These are phyloP conservation scores for Funneliformis geosporum DNA, from an alignment of 192 early-diverging fungal genomes.

Conservation along the genomic window DNA sequence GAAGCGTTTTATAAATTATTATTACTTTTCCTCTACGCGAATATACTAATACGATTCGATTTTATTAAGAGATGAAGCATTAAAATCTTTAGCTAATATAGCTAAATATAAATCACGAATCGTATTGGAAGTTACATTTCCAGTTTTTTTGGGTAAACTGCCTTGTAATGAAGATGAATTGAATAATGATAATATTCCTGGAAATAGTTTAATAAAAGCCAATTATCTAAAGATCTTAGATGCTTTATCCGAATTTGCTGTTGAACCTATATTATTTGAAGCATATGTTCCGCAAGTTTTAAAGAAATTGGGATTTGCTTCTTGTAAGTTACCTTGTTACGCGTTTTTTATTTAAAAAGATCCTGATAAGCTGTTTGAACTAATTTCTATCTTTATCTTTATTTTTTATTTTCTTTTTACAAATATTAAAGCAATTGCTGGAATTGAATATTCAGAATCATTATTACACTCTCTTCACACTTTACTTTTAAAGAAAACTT, in stretches of 20 bases:
- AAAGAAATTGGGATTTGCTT: slow-evolving; percentile 50
- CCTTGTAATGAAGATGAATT: slow-evolving; percentile 45
- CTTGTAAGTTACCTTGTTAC: not conserved
- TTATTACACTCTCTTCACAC: slow-evolving; percentile 49
- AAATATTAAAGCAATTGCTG: slow-evolving; percentile 23
- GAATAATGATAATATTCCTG: slow-evolving; percentile 36
- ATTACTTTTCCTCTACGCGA: not conserved
- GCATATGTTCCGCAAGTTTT: slow-evolving; percentile 46
- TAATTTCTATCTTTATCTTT: not conserved
- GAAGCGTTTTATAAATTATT: too few relatives aligned
- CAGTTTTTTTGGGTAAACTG: slow-evolving; percentile 55
- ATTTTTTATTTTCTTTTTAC: slow-evolving; percentile 23
- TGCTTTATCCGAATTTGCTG: slow-evolving; percentile 47
- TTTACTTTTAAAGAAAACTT: slow-evolving; percentile 44
- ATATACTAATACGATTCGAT: not conserved
- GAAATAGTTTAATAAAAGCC: slow-evolving; percentile 11
- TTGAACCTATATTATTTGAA: slow-evolving; percentile 51
- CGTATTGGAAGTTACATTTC: slow-evolving; percentile 55
- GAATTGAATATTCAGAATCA: slow-evolving; percentile 47
- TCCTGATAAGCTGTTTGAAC: not conserved
- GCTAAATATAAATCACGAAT: slow-evolving; percentile 45
- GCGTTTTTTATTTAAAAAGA: not conserved
- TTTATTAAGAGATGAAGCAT: slow-evolving; percentile 47
- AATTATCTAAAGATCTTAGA: slow-evolving; percentile 46
- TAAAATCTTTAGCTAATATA: slow-evolving; percentile 48